phyloP scores from a whole-genome alignment of 148 eudicot species.

The Chenopodium formosanum region DNA sequence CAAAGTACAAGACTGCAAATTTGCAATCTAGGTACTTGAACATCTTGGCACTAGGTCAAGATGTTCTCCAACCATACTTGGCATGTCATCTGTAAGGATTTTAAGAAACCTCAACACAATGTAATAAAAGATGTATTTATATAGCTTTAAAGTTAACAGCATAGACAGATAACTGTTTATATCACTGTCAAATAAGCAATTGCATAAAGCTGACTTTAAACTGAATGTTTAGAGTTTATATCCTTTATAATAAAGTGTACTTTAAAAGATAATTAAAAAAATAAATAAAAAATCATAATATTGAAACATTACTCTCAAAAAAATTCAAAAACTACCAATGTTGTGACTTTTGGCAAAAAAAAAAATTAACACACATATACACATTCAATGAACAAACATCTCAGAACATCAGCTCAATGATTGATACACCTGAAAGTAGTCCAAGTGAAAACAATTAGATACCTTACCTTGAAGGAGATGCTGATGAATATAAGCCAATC shows the following conservation, averaged over 20 bases:
- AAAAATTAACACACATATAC: neutral
- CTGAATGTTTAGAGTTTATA: neutral
- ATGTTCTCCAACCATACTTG: neutral
- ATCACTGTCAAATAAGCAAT: neutral
- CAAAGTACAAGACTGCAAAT: too few species aligned
- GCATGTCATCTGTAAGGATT: too few species aligned
- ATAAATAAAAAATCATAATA: neutral
- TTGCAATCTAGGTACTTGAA: too few species aligned
- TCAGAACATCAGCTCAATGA: neutral
- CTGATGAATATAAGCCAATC: conserved; percentile 43
- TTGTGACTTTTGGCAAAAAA: neutral
- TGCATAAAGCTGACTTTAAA: neutral
- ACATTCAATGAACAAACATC: neutral
- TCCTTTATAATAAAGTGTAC: neutral
- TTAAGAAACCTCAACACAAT: neutral
- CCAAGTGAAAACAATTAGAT: neutral
- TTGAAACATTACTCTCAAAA: neutral
- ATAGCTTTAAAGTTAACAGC: neutral
- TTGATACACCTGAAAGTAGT: neutral
- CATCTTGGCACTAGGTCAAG: neutral
- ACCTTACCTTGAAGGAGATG: conserved; percentile 58
- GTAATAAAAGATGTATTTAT: neutral
- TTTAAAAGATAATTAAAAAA: too few species aligned
- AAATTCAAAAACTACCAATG: neutral
- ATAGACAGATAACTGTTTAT: neutral